Evolutionary conservation across 1,139 yeast genomes (phyloP).

Genomic region (Pichiaceae sp.): DNA sequence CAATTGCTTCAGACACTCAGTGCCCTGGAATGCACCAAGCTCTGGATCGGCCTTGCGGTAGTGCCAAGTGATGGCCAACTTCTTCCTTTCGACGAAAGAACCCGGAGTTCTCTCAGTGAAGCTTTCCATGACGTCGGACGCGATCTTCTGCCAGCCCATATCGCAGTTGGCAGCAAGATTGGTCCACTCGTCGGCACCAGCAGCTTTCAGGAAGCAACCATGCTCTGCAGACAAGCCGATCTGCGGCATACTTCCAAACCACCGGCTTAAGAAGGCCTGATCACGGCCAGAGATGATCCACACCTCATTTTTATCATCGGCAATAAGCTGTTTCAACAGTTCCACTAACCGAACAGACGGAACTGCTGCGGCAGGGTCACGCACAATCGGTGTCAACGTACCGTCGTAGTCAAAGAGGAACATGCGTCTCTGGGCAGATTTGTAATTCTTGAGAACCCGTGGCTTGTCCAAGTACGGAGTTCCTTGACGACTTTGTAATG

Average conservation of each 20-base stretch:
- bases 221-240: constrained; percentile 94
- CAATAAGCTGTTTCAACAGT: constrained; percentile 51
- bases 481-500: constrained; percentile 38
- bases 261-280: constrained; percentile 77
- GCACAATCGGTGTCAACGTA: constrained; percentile 89
- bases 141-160: constrained; percentile 90
- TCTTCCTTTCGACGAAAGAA: constrained; percentile 74
- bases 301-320: constrained; percentile 76
- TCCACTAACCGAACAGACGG: constrained; percentile 70
- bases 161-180: constrained; percentile 77
- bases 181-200: constrained; percentile 60
- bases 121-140: constrained; percentile 59
- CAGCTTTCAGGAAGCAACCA: constrained; percentile 85
- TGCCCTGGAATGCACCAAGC: constrained; percentile 80
- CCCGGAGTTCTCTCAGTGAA: constrained; percentile 91
- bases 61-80: constrained; percentile 97
- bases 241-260: constrained; percentile 64
- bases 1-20: constrained; percentile 59
- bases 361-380: constrained; percentile 97
- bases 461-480: constrained; percentile 88
- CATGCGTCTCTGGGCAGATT: constrained; percentile 55
- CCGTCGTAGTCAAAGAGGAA: constrained; percentile 96
- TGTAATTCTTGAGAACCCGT: constrained; percentile 49
- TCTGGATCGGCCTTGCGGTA: constrained; percentile 93
- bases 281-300: constrained; percentile 98